Conservation (phyloP, 805 yeast species). For the Lachancea quebecensis region DNA sequence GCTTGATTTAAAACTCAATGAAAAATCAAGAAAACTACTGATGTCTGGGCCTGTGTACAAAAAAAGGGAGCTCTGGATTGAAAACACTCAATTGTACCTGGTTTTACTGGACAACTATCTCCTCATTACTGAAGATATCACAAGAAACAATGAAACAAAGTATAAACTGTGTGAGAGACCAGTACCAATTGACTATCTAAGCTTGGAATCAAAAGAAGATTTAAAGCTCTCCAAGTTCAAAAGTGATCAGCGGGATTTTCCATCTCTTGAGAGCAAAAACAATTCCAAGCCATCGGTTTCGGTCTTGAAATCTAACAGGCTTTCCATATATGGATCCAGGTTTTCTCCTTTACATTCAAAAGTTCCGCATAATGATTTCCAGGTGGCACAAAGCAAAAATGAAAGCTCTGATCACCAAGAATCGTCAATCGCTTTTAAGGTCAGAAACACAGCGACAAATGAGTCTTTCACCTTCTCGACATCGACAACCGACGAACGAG, state of each 20-base stretch:
- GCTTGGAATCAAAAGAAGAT: conserved; percentile 41
- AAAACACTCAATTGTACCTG: conserved; percentile 43
- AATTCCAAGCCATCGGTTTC: conserved; percentile 4
- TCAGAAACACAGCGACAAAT: conserved; percentile 52
- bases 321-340: conserved; percentile 20
- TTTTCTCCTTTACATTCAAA: conserved; percentile 10
- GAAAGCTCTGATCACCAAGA: conserved; percentile 6
- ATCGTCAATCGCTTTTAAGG: conserved; percentile 35
- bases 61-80: conserved; percentile 59
- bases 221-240: neutral
- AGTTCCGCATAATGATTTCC: conserved; percentile 1
- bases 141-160: conserved; percentile 32
- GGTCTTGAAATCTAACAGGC: conserved; percentile 18
- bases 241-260: neutral
- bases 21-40: conserved; percentile 49
- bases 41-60: conserved; percentile 52
- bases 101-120: conserved; percentile 67
- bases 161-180: conserved; percentile 50
- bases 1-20: conserved; percentile 42
- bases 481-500: conserved; percentile 43
- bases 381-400: neutral
- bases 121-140: conserved; percentile 52
- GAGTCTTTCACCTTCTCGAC: conserved; percentile 47
- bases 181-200: conserved; percentile 52
- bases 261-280: neutral